Base-by-base conservation (phyloP, 192 early-diverging fungal species). In the Podochytrium sp. region DNA sequence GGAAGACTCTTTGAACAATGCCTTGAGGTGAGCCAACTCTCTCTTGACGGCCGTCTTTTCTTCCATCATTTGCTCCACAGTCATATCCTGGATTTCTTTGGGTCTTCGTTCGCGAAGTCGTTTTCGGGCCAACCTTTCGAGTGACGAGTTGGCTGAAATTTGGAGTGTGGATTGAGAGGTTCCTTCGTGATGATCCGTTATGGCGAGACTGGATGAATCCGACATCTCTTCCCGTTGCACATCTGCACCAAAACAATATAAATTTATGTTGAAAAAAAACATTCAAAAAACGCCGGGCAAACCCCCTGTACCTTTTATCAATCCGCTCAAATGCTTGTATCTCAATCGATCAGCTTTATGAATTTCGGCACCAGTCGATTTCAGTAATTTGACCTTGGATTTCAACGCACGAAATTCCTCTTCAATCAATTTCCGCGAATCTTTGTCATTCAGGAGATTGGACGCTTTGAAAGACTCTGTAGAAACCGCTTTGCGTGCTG, bases 1-100 rank as follows among this genome's bases (percentile, higher is more conserved):
- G 20, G 40, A 35, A 42, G 72, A 62, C 23, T 71, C 69, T 38
- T 71, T 57, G 49, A 77, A 69, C 12, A 65, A 12, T 20, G 37
- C 25, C 56, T 68, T 69, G 38, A 73, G 64, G 27, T 70, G 56
- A 27, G 52, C 66, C 2, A 76, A 47, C 47, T 76, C 75, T 43
- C 60, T 18, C 41, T 76, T 76, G 1, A 76, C 66, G 55, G 65
- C 75, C 2, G 66, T 56, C 42, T 76, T 76, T 40, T 76, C 75
- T 38, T 68, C 75, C 56, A 42, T 41, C 43, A 76, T 43, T 51
- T 76, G 65, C 30, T 63, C 56, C 25, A 52, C 32, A 20, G 6
- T 59, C 75, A 76, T 76, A 6, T 70, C 59, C 32, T 60, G 6
- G 32, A 76, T 61, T 27, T 69, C 75, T 14, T 29, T 42, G n/a